These are phyloP conservation scores for Cocos nucifera DNA, from an alignment of 176 grass and related monocot species.

Conservation along the genomic window DNA sequence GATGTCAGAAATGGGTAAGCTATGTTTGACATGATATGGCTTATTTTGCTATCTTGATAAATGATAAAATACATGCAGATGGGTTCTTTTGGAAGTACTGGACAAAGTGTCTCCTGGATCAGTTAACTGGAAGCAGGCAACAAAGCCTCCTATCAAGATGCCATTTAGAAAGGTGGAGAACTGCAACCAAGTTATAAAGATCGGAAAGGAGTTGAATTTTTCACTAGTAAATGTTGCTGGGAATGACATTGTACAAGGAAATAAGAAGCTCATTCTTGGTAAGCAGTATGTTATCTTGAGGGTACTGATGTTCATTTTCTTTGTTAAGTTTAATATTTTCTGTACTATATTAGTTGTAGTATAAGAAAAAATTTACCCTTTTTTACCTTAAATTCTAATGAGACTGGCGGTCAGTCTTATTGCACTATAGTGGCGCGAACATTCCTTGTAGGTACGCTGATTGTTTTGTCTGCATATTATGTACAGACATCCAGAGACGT, in stretches of 20 bases:
- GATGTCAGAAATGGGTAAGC: slow-evolving; percentile 90
- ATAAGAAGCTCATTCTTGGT: slow-evolving; percentile 98
- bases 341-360: too few species aligned
- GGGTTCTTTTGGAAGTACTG: slow-evolving; percentile 96
- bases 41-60: slow-evolving; percentile 1
- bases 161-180: slow-evolving; percentile 98
- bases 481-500: too few species aligned
- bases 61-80: slow-evolving; percentile 37
- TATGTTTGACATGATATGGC: background rate
- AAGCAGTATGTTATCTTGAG: slow-evolving; percentile 4
- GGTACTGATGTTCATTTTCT: too few species aligned
- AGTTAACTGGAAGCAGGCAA: slow-evolving; percentile 84
- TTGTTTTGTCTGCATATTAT: too few species aligned
- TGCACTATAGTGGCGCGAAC: too few species aligned
- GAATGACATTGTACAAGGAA: slow-evolving; percentile 99
- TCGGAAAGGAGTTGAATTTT: slow-evolving; percentile 79
- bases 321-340: too few species aligned
- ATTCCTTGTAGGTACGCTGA: too few species aligned
- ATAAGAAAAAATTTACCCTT: too few species aligned
- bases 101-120: slow-evolving; percentile 92
- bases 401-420: too few species aligned
- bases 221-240: slow-evolving; percentile 95
- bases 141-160: slow-evolving; percentile 91
- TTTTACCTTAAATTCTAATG: too few species aligned
- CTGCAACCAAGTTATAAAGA: slow-evolving; percentile 93